Percentiles rank a stretch among this genome's conserved stretches.
phyloP scores from a whole-genome alignment of 176 grass and related monocot genomes.

The Zizania latifolia region DNA sequence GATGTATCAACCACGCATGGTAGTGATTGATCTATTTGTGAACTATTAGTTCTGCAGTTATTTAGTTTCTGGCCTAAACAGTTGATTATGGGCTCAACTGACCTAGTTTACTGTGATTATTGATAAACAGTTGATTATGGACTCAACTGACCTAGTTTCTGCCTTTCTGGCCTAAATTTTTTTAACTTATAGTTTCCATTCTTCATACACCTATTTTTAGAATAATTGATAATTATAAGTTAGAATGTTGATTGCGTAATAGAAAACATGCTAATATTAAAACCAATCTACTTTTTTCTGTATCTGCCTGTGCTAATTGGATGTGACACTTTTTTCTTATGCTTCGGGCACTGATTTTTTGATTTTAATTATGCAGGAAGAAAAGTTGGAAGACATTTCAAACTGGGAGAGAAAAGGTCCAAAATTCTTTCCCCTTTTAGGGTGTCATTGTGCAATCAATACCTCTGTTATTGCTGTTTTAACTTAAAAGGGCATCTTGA shows the following conservation, averaged over 20 bases:
- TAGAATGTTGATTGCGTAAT: background rate
- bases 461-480: background rate
- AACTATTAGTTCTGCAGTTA: background rate
- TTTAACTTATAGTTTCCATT: no score
- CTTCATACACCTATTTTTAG: no score
- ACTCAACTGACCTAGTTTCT: background rate
- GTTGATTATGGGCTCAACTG: no score
- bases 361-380: constrained; percentile 57
- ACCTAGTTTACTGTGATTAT: no score
- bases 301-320: background rate
- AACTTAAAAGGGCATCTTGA: background rate
- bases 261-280: background rate
- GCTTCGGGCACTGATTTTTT: constrained; percentile 30
- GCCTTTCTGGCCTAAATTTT: no score
- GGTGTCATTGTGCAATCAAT: background rate
- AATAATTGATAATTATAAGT: background rate
- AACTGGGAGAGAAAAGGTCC: constrained; percentile 78
- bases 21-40: background rate
- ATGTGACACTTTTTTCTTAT: background rate
- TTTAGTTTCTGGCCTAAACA: background rate
- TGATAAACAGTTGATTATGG: background rate
- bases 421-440: constrained; percentile 4
- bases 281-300: background rate
- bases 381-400: constrained; percentile 35
- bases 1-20: background rate